A percentile compares a stretch with the other conserved stretches of the same genome.
These are phyloP conservation scores for Mariannaea sp. DNA, from an alignment of 2,329 filamentous ascomycete genomes.

Conservation along the genomic window DNA sequence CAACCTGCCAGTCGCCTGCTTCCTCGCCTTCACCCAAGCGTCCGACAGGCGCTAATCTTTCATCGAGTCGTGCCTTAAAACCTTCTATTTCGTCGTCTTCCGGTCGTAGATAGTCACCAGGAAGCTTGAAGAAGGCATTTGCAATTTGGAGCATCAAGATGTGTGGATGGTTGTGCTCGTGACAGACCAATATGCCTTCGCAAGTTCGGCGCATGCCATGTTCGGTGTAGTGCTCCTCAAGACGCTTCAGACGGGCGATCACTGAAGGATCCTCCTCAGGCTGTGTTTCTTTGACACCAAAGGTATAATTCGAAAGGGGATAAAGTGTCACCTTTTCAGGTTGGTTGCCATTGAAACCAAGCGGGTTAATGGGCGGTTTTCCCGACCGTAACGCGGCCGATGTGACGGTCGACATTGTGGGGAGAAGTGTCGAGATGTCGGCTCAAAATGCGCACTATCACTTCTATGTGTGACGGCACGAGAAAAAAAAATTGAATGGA, in stretches of 20 bases:
- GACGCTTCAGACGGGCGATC: slow-evolving; percentile 84
- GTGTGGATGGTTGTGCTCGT: slow-evolving; percentile 98
- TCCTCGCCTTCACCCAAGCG: slow-evolving; percentile 85
- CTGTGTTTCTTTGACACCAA: slow-evolving; percentile 97
- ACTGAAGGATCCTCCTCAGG: slow-evolving; percentile 98
- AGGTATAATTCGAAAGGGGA: slow-evolving; percentile 97
- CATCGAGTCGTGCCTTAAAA: slow-evolving; percentile 93
- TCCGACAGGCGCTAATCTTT: slow-evolving; percentile 90
- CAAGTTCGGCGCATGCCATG: slow-evolving; percentile 98
- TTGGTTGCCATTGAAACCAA: slow-evolving; percentile 87
- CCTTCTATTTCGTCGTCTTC: slow-evolving; percentile 91
- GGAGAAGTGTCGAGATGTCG: background rate
- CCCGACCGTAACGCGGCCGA: slow-evolving; percentile 75
- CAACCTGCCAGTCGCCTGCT: slow-evolving; percentile 86
- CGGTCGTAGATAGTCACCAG: slow-evolving; percentile 89
- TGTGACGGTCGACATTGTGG: slow-evolving; percentile 82
- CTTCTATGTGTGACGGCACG: background rate
- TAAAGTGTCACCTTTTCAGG: slow-evolving; percentile 88
- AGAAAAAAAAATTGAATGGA: background rate
- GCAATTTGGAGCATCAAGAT: slow-evolving; percentile 99
- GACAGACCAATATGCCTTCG: slow-evolving; percentile 95
- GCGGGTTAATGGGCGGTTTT: slow-evolving; percentile 76
- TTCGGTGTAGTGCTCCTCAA: slow-evolving; percentile 92
- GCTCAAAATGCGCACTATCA: background rate
- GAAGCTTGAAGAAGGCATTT: slow-evolving; percentile 99